Evolutionary conservation across 2,329 filamentous ascomycete species (phyloP), one percentile per base, ranked within the genome.

Genomic region (Tetracladium maxilliforme): DNA sequence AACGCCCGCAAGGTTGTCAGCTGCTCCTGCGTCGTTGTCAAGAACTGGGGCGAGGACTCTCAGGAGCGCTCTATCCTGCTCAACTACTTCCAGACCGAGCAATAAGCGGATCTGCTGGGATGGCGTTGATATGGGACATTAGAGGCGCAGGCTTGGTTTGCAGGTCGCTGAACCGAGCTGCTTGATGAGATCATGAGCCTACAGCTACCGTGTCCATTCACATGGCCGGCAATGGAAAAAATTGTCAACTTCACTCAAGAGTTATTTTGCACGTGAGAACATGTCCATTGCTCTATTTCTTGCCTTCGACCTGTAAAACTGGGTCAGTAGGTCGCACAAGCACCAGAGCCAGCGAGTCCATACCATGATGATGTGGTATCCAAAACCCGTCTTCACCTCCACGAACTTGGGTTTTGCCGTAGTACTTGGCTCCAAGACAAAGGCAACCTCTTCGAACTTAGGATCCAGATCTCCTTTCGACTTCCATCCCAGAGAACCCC

Each of bases 1-100:
- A 98, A 98, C 64, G 84, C 90, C 51, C 82, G 90, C 64, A 98
- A 98, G 79, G 87, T 98, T 45, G 90, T 98, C 69, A 98, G 98
- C 81, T 98, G 90, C 84, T 95, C 87, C 54, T 95, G 90, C 72
- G 90, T 98, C 51, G 90, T 98, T 37, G 90, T 98, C 52, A 87
- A 90, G 70, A 86, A 98, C 64, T 98, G 90, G 90, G 90, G 90
- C 73, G 90, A 95, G 75, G 90, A 98, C 71, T 92, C 81, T 44
- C 86, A 92, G 69, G 90, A 98, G 76, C 86, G 90, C 56, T 83
- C 77, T 52, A 84, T 95, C 63, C 81, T 98, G 57, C 83, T 98
- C 61, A 93, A 98, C 79, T 98, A 98, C 81, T 95, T 98, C 86
- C 81, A 93, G 70, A 93, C 84, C 57, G 70, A 74, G 59, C 70